Percentiles rank a stretch among this genome's conserved stretches.
These are phyloP conservation scores for Hysterium pulicare DNA, from an alignment of 2,329 filamentous ascomycete genomes.

Conservation along the genomic window DNA sequence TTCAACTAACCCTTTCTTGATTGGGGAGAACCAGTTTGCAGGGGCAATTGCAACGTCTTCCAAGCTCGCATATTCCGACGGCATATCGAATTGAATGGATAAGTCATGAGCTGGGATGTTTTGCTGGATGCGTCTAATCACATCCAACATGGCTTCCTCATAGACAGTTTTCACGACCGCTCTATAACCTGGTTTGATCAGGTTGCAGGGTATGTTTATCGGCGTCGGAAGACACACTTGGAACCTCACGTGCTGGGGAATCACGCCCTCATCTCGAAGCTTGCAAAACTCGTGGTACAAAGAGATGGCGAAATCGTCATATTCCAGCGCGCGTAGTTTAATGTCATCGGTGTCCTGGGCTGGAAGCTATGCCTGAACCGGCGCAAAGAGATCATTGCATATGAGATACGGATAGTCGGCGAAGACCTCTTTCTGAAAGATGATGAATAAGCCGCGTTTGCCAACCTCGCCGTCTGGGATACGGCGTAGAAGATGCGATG, in stretches of 20 bases:
- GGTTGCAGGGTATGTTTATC: slow-evolving; percentile 4
- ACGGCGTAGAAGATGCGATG: too few species aligned
- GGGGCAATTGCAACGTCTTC: slow-evolving; percentile 8
- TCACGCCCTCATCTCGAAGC: slow-evolving; percentile 26
- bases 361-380: background rate
- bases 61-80: slow-evolving; percentile 31
- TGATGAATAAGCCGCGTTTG: slow-evolving; percentile 9
- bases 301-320: slow-evolving; percentile 27
- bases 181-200: slow-evolving; percentile 23
- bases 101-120: slow-evolving; percentile 30
- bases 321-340: slow-evolving; percentile 21
- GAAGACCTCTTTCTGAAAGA: slow-evolving; percentile 10
- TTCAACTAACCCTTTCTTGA: slow-evolving; percentile 34
- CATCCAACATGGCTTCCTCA: slow-evolving; percentile 25
- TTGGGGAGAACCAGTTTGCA: slow-evolving; percentile 31
- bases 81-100: slow-evolving; percentile 33
- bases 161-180: slow-evolving; percentile 28
- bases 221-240: slow-evolving; percentile 32
- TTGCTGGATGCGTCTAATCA: slow-evolving; percentile 25
- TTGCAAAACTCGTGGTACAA: slow-evolving; percentile 29
- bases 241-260: slow-evolving; percentile 23
- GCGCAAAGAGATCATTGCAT: slow-evolving; percentile 2
- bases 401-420: slow-evolving; percentile 5
- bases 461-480: slow-evolving; percentile 18
- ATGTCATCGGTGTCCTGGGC: background rate